Conservation (phyloP, 2,329 filamentous ascomycete genomes). For the Alternaria sp. region DNA sequence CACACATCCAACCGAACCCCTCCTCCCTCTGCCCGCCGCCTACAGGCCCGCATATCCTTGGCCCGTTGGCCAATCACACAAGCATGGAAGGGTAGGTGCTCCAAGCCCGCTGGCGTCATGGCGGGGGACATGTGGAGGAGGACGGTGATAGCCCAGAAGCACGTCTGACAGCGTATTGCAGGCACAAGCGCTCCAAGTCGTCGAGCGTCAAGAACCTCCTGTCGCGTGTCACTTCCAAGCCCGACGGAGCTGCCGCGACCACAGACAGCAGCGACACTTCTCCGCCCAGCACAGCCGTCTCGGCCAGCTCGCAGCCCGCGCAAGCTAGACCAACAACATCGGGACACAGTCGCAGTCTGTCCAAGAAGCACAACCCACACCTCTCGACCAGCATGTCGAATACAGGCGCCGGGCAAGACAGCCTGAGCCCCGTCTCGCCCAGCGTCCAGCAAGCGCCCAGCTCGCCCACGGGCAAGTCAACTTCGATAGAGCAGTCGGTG, state of each 20-base stretch:
- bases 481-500: conserved; percentile 85
- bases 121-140: conserved; percentile 6
- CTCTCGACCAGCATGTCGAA: conserved; percentile 41
- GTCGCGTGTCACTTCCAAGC: conserved; percentile 41
- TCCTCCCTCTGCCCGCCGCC: neutral
- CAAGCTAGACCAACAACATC: conserved; percentile 4
- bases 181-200: conserved; percentile 54
- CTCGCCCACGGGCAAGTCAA: conserved; percentile 45
- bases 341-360: conserved; percentile 36
- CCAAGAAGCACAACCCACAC: conserved; percentile 36
- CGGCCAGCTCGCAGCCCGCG: conserved; percentile 33
- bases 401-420: conserved; percentile 18
- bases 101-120: conserved; percentile 15
- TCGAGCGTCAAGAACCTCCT: conserved; percentile 47
- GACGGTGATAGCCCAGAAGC: neutral
- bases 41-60: conserved; percentile 5
- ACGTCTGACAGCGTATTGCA: conserved; percentile 19
- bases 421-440: conserved; percentile 27
- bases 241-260: conserved; percentile 36
- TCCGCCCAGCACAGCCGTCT: conserved; percentile 25
- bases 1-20: neutral
- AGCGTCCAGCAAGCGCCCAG: conserved; percentile 25
- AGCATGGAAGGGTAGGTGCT: conserved; percentile 45
- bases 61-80: conserved; percentile 21
- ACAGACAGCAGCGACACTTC: conserved; percentile 20